Evolutionary conservation across 2,329 filamentous ascomycete species (phyloP).

Genomic region (Trichoderma aggressivum): DNA sequence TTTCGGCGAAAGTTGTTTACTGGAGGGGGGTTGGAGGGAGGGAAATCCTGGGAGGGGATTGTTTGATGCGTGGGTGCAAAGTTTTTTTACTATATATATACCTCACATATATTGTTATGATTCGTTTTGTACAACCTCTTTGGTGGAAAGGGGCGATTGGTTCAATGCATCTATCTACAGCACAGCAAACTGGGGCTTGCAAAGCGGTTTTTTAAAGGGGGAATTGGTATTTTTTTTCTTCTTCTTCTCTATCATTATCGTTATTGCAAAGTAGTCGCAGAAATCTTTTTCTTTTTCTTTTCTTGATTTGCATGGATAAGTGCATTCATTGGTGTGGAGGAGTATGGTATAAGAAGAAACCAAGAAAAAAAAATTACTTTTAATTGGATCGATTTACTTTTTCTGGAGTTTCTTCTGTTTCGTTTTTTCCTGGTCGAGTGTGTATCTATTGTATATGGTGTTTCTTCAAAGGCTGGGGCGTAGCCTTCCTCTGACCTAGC

Average conservation of each 20-base stretch:
- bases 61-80: neutral
- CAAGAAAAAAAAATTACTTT: neutral
- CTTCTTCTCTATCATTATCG: neutral
- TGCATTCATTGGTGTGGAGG: neutral
- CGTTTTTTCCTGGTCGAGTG: neutral
- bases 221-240: neutral
- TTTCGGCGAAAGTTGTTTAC: conserved; percentile 7
- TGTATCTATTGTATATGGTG: no score
- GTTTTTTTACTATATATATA: conserved; percentile 8
- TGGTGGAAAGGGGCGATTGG: neutral
- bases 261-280: neutral
- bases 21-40: neutral
- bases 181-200: neutral
- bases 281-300: neutral
- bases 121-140: conserved; percentile 7
- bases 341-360: neutral
- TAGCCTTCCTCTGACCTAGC: no score
- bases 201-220: neutral
- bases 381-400: neutral
- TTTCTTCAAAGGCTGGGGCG: no score
- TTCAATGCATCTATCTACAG: conserved; percentile 4
- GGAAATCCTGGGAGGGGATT: neutral
- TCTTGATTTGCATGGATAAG: neutral
- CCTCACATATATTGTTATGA: conserved; percentile 9
- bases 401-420: neutral